Conservation (phyloP, 257 asterid species). For the Paulownia fortunei region DNA sequence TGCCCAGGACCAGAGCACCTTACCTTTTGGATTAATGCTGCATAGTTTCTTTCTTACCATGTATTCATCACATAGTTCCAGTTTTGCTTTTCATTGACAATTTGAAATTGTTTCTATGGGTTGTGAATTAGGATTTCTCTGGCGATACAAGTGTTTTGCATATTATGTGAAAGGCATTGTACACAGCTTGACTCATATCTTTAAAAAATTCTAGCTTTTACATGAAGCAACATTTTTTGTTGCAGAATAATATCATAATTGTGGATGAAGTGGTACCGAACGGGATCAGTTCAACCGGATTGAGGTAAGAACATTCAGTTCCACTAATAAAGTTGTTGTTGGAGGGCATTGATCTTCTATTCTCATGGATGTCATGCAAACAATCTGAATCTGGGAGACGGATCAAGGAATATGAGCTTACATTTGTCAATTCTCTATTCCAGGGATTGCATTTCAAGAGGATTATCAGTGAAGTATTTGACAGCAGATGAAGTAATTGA, state of each 20-base stretch:
- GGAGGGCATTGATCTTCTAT: background rate
- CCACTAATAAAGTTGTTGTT: background rate
- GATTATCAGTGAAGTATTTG: slow-evolving; percentile 71
- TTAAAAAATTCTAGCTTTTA: too few relatives aligned
- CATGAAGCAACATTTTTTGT: background rate
- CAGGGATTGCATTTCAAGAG: slow-evolving; percentile 77
- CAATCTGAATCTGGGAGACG: background rate
- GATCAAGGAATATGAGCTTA: background rate
- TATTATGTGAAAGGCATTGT: too few relatives aligned
- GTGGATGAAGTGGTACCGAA: slow-evolving; percentile 76
- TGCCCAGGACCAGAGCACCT: too few relatives aligned
- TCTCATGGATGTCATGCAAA: background rate
- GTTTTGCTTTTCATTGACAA: background rate
- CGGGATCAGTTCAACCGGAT: slow-evolving; percentile 70
- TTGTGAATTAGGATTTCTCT: too few relatives aligned
- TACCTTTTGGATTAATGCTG: too few relatives aligned
- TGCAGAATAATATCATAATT: slow-evolving; percentile 60
- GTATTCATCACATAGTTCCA: too few relatives aligned
- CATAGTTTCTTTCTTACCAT: background rate
- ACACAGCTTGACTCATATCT: too few relatives aligned
- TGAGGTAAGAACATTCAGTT: slow-evolving; percentile 52
- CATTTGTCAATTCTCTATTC: slow-evolving; percentile 15
- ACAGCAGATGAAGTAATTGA: slow-evolving; percentile 74
- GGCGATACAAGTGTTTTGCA: too few relatives aligned
- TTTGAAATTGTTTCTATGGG: background rate